These are phyloP conservation scores for Fonsecaea multimorphosa DNA, from an alignment of 2,329 filamentous ascomycete genomes.

Conservation along the genomic window DNA sequence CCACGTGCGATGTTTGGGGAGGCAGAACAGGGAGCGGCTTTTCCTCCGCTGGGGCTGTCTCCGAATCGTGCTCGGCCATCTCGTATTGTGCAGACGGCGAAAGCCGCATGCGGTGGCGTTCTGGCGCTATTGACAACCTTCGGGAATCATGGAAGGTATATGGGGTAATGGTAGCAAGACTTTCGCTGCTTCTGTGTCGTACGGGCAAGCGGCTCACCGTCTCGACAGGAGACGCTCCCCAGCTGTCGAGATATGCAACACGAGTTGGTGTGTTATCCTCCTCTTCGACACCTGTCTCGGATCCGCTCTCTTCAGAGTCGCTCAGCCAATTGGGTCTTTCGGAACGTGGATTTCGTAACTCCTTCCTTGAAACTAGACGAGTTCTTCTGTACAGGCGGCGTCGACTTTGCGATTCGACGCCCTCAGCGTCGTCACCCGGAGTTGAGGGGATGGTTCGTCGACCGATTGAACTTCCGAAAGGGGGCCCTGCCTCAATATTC, in stretches of 20 bases:
- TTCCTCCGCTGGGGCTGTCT: slow-evolving; percentile 9
- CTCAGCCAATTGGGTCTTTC: slow-evolving; percentile 84
- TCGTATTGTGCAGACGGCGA: slow-evolving; percentile 15
- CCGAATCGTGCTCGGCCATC: slow-evolving; percentile 22
- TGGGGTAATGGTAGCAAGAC: slow-evolving; percentile 38
- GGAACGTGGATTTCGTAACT: slow-evolving; percentile 44
- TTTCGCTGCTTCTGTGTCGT: slow-evolving; percentile 30
- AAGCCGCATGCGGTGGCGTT: slow-evolving; percentile 12
- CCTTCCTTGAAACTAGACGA: slow-evolving; percentile 12
- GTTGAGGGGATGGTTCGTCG: not conserved
- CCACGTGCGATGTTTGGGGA: slow-evolving; percentile 13
- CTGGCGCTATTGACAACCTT: slow-evolving; percentile 19
- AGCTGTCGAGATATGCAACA: slow-evolving; percentile 28
- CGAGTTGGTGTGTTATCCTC: slow-evolving; percentile 34
- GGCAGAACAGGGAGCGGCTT: slow-evolving; percentile 21
- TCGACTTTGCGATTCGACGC: slow-evolving; percentile 1
- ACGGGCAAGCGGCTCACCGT: slow-evolving; percentile 1
- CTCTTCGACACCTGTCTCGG: slow-evolving; percentile 69
- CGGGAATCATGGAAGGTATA: slow-evolving; percentile 38
- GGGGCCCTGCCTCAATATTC: slow-evolving; percentile 48
- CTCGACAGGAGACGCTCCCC: slow-evolving; percentile 27
- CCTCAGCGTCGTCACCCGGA: slow-evolving; percentile 10
- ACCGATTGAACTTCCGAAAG: slow-evolving; percentile 26
- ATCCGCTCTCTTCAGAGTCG: slow-evolving; percentile 71
- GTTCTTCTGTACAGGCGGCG: slow-evolving; percentile 1